Percentiles rank a stretch among this genome's conserved stretches.
Conservation (phyloP, 352 stramenopile species). For the Globisporangium parvum region DNA sequence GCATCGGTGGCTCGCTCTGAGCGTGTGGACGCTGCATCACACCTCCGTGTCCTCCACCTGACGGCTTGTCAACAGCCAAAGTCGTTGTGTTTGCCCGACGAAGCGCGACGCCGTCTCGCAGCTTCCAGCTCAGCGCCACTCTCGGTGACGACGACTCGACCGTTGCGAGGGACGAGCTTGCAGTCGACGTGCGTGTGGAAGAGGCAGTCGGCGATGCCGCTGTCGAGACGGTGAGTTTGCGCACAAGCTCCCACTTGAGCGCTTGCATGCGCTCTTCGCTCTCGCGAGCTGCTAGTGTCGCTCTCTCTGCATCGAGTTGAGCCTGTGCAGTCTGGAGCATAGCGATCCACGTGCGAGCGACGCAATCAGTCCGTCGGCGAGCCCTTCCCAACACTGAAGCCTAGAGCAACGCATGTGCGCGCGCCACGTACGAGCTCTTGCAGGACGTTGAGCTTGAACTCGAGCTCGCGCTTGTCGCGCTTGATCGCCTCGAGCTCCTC, state of each 20-base stretch:
- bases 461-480: slow-evolving; percentile 48
- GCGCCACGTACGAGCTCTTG: slow-evolving; percentile 33
- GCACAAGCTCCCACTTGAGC: slow-evolving; percentile 71
- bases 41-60: neutral
- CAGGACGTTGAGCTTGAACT: slow-evolving; percentile 48
- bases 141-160: slow-evolving; percentile 18
- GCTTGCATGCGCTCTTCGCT: slow-evolving; percentile 64
- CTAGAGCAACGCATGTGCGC: too few species aligned
- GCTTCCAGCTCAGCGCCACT: slow-evolving; percentile 41
- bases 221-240: slow-evolving; percentile 27
- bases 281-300: slow-evolving; percentile 25
- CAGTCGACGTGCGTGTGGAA: slow-evolving; percentile 5
- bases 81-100: slow-evolving; percentile 16
- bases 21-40: slow-evolving; percentile 4
- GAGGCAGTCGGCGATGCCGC: neutral
- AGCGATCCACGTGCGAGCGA: neutral
- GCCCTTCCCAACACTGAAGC: neutral
- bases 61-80: neutral
- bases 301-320: slow-evolving; percentile 45
- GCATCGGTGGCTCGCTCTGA: slow-evolving; percentile 9
- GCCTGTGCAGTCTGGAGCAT: slow-evolving; percentile 21
- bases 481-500: slow-evolving; percentile 32
- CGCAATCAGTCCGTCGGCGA: neutral
- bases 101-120: slow-evolving; percentile 42
- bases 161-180: slow-evolving; percentile 7